phyloP scores from a whole-genome alignment of 176 grass and related monocot species.

The Carex pumila region DNA sequence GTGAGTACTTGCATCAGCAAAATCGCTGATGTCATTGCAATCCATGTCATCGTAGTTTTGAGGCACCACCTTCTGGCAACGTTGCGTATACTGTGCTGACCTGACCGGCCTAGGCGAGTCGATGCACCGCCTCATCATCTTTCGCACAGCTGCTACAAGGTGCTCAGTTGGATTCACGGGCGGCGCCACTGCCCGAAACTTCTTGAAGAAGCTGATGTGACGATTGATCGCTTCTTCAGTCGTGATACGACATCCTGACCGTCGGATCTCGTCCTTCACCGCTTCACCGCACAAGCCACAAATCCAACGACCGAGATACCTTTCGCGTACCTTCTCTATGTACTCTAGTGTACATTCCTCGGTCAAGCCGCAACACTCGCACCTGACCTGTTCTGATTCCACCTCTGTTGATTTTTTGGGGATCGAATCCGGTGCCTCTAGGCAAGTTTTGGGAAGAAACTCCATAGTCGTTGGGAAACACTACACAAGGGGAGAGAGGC shows the following conservation, averaged over 20 bases:
- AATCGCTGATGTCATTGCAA: neutral
- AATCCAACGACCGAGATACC: conserved; percentile 60
- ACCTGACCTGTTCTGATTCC: conserved; percentile 47
- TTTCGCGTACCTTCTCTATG: conserved; percentile 46
- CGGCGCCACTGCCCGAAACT: conserved; percentile 1
- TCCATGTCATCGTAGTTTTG: conserved; percentile 7
- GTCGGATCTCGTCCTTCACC: conserved; percentile 63
- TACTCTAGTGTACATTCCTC: conserved; percentile 84
- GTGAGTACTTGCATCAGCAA: neutral
- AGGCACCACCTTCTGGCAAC: conserved; percentile 25
- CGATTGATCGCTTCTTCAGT: conserved; percentile 71
- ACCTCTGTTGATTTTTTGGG: neutral
- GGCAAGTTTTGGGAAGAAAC: neutral
- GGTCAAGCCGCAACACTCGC: conserved; percentile 78
- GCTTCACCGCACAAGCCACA: conserved; percentile 69
- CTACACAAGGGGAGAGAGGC: neutral
- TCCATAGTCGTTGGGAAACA: neutral
- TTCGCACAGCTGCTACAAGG: conserved; percentile 52
- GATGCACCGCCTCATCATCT: conserved; percentile 57
- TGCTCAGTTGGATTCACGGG: conserved; percentile 27
- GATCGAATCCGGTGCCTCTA: neutral
- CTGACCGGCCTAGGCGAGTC: conserved; percentile 42
- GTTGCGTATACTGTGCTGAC: conserved; percentile 8
- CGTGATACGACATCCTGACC: conserved; percentile 40
- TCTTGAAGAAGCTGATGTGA: conserved; percentile 46